These are phyloP conservation scores for Aspergillus bombycis DNA, from an alignment of 2,329 filamentous ascomycete species.

Conservation along the genomic window DNA sequence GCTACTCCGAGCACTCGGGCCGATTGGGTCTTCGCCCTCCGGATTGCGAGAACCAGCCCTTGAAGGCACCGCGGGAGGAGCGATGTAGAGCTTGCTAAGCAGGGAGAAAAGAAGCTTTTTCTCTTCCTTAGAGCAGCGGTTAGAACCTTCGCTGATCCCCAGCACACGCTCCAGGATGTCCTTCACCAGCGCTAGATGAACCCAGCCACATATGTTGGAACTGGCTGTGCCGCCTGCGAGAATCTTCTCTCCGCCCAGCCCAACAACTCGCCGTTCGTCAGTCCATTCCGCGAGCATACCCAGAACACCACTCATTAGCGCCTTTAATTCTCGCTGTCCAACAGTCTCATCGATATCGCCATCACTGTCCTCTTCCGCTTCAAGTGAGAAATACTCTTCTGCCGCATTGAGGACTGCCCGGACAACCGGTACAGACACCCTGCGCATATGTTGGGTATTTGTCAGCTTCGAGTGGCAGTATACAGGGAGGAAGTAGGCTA, in stretches of 20 bases:
- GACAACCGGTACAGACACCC: slow-evolving; percentile 72
- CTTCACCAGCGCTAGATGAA: slow-evolving; percentile 77
- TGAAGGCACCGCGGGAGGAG: slow-evolving; percentile 60
- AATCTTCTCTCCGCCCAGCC: slow-evolving; percentile 58
- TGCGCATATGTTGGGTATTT: slow-evolving; percentile 81
- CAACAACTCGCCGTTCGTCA: slow-evolving; percentile 76
- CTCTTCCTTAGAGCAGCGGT: slow-evolving; percentile 66
- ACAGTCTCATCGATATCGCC: slow-evolving; percentile 76
- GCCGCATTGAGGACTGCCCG: slow-evolving; percentile 65
- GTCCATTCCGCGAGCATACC: slow-evolving; percentile 90
- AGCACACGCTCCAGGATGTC: slow-evolving; percentile 76
- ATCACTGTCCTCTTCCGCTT: slow-evolving; percentile 73
- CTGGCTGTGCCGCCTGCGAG: slow-evolving; percentile 57
- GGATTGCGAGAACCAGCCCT: slow-evolving; percentile 44
- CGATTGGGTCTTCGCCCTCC: slow-evolving; percentile 64
- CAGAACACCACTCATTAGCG: slow-evolving; percentile 72
- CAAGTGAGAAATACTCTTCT: slow-evolving; percentile 69
- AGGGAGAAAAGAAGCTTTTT: slow-evolving; percentile 79
- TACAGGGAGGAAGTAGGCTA: slow-evolving; percentile 93
- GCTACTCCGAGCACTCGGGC: slow-evolving; percentile 52
- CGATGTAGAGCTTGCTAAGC: slow-evolving; percentile 80
- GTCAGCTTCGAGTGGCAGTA: slow-evolving; percentile 84
- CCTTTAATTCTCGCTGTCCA: slow-evolving; percentile 61
- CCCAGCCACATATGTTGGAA: slow-evolving; percentile 66
- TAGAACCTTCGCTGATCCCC: slow-evolving; percentile 44